Percentiles rank a stretch among this genome's conserved stretches.
phyloP scores from a whole-genome alignment of 2,329 filamentous ascomycete genomes.

The Diaporthe ilicicola region DNA sequence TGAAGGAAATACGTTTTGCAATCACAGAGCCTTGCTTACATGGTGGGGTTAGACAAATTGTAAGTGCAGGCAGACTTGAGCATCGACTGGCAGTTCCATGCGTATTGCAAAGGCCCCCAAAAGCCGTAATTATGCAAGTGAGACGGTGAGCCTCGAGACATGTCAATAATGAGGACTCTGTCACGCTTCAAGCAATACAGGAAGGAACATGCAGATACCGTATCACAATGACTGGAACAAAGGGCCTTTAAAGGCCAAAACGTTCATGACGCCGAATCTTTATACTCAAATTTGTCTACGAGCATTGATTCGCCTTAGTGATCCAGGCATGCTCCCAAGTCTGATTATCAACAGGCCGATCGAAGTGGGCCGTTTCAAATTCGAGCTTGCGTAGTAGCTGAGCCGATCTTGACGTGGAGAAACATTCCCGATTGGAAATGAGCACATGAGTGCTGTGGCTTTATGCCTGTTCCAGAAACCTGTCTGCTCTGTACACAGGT shows the following conservation, averaged over 20 bases:
- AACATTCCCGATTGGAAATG: background rate
- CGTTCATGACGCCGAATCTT: background rate
- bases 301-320: background rate
- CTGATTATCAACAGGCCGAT: background rate
- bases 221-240: too few relatives aligned
- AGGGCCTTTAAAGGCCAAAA: too few relatives aligned
- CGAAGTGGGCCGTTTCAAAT: background rate
- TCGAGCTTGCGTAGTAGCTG: background rate
- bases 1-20: background rate
- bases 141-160: background rate
- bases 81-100: background rate
- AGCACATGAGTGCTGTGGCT: background rate
- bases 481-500: background rate
- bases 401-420: background rate
- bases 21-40: background rate
- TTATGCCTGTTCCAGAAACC: background rate
- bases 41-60: background rate
- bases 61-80: background rate
- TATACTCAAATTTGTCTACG: background rate
- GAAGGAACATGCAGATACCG: background rate
- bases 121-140: background rate
- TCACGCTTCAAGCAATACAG: background rate
- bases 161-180: background rate
- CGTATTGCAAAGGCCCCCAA: background rate
- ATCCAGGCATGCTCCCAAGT: background rate